Percentiles rank a stretch among this genome's conserved stretches.
These are phyloP conservation scores for Colletotrichum liaoningense DNA, from an alignment of 2,329 filamentous ascomycete genomes.

Conservation along the genomic window DNA sequence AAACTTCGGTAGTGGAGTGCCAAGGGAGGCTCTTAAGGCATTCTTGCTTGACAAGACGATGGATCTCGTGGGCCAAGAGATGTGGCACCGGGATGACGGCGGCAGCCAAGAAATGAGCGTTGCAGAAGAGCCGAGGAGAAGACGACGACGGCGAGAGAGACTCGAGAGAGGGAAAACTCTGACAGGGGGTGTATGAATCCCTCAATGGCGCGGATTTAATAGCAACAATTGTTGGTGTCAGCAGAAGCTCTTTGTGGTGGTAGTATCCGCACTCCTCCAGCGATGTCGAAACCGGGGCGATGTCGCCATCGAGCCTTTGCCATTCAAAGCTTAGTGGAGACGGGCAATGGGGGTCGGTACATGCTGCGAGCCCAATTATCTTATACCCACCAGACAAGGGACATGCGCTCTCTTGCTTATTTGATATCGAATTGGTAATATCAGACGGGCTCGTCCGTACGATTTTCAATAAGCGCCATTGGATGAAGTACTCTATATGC, in stretches of 20 bases:
- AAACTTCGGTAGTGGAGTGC: constrained; percentile 31
- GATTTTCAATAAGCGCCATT: constrained; percentile 16
- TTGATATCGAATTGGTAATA: constrained; percentile 16
- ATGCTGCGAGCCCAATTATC: constrained; percentile 23
- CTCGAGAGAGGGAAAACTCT: constrained; percentile 12
- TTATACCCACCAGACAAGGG: constrained; percentile 17
- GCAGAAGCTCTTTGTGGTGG: constrained; percentile 19
- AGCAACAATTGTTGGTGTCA: constrained; percentile 11
- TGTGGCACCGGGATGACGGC: constrained; percentile 34
- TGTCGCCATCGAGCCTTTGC: constrained; percentile 42
- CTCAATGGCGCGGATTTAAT: constrained; percentile 14
- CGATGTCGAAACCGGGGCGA: constrained; percentile 38
- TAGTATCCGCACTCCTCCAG: constrained; percentile 28
- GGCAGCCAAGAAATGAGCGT: constrained; percentile 27
- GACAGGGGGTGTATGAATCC: constrained; percentile 22
- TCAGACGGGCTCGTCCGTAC: neutral
- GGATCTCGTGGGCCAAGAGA: constrained; percentile 36
- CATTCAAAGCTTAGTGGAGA: constrained; percentile 35
- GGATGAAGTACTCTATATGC: neutral
- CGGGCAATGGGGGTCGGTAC: constrained; percentile 20
- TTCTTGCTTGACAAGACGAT: constrained; percentile 27
- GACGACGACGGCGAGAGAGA: neutral
- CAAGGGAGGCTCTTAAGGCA: constrained; percentile 32
- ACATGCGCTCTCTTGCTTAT: neutral
- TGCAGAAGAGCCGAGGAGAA: constrained; percentile 31